Percentiles rank a stretch among this genome's conserved stretches.
These are phyloP conservation scores for Henckelia pumila DNA, from an alignment of 257 asterid species.

Conservation along the genomic window DNA sequence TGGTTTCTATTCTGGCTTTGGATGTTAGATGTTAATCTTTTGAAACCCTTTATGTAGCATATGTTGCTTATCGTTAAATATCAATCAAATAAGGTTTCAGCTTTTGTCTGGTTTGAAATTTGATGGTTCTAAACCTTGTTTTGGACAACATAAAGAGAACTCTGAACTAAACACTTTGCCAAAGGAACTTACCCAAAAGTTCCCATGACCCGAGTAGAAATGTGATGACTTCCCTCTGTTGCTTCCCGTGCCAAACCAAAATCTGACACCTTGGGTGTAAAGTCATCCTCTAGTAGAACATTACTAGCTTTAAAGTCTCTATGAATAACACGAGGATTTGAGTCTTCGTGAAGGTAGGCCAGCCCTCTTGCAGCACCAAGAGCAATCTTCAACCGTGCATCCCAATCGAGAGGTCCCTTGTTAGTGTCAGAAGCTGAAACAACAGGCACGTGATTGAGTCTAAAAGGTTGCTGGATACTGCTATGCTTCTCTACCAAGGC, in stretches of 20 bases:
- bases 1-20: neutral
- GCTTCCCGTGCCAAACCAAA: constrained; percentile 98
- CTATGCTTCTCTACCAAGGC: constrained; percentile 9
- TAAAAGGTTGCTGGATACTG: neutral
- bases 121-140: neutral
- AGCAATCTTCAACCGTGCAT: constrained; percentile 87
- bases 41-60: neutral
- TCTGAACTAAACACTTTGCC: neutral
- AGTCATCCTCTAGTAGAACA: constrained; percentile 82
- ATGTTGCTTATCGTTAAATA: neutral
- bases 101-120: neutral
- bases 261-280: constrained; percentile 95
- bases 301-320: constrained; percentile 96
- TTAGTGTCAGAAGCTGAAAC: constrained; percentile 66
- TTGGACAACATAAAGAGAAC: neutral
- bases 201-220: constrained; percentile 98
- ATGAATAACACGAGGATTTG: constrained; percentile 97
- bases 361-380: constrained; percentile 98
- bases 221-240: constrained; percentile 89
- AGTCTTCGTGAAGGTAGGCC: constrained; percentile 97
- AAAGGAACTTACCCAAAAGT: constrained; percentile 78
- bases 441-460: constrained; percentile 20
- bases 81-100: neutral
- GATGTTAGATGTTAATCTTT: neutral
- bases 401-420: constrained; percentile 84